These are phyloP conservation scores for Rhizopus delemar DNA, from an alignment of 371 early-diverging fungal genomes.

Conservation along the genomic window DNA sequence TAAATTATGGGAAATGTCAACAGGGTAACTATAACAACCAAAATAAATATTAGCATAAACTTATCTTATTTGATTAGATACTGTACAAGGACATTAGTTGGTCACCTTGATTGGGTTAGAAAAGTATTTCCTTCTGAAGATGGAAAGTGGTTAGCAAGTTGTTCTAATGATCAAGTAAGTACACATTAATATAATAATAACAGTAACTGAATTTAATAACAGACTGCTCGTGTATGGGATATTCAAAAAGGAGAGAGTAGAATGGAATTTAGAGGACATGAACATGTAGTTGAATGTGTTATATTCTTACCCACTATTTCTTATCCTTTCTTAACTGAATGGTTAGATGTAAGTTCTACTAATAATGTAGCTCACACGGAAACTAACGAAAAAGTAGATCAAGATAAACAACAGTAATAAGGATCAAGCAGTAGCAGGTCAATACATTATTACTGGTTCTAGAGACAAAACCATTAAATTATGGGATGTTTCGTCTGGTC, in stretches of 20 bases:
- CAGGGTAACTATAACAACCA: conserved; percentile 54
- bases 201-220: background rate
- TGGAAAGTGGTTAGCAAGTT: conserved; percentile 65
- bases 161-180: conserved; percentile 80
- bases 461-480: conserved; percentile 86
- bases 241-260: conserved; percentile 67
- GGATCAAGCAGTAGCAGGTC: conserved; percentile 50
- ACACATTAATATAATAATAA: background rate
- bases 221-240: conserved; percentile 86
- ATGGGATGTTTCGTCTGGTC: conserved; percentile 72
- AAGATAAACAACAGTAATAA: conserved; percentile 6
- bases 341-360: conserved; percentile 2
- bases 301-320: conserved; percentile 72
- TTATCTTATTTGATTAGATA: conserved; percentile 51
- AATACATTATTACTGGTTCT: conserved; percentile 76
- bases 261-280: conserved; percentile 80
- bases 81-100: conserved; percentile 75
- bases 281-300: conserved; percentile 87
- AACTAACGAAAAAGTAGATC: background rate
- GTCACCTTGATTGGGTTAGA: conserved; percentile 88
- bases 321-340: conserved; percentile 50
- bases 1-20: conserved; percentile 82
- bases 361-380: too few species aligned
- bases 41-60: background rate
- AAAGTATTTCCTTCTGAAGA: conserved; percentile 65